Conservation (phyloP, 2,329 filamentous ascomycete species). For the Aspergillus bombycis region DNA sequence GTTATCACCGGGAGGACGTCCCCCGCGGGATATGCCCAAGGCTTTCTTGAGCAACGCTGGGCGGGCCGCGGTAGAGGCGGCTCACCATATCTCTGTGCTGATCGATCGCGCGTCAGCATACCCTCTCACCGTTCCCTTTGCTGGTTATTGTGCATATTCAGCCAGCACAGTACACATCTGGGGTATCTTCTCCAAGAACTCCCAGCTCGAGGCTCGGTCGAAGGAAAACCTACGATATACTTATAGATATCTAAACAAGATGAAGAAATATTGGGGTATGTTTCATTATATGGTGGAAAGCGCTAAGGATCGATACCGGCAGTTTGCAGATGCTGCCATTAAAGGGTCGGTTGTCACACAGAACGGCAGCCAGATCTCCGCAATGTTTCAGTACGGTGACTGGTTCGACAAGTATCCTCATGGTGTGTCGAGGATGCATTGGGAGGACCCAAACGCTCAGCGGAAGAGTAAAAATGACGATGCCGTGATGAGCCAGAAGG, state of each 20-base stretch:
- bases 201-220: constrained; percentile 71
- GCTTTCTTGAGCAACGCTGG: constrained; percentile 77
- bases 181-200: constrained; percentile 85
- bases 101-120: constrained; percentile 79
- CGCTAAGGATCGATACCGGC: constrained; percentile 82
- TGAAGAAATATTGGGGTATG: constrained; percentile 99
- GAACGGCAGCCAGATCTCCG: constrained; percentile 49
- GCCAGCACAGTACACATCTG: constrained; percentile 94
- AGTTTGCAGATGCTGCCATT: constrained; percentile 78
- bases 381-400: constrained; percentile 92
- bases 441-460: constrained; percentile 72
- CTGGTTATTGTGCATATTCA: constrained; percentile 91
- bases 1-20: constrained; percentile 63
- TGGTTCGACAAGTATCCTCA: constrained; percentile 97
- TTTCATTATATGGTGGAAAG: constrained; percentile 97
- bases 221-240: constrained; percentile 86
- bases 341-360: constrained; percentile 58
- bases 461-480: constrained; percentile 82
- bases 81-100: constrained; percentile 82
- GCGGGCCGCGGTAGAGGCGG: constrained; percentile 76
- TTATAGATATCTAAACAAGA: constrained; percentile 85
- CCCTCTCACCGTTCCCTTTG: constrained; percentile 85
- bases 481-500: constrained; percentile 83
- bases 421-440: constrained; percentile 82
- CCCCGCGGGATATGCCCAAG: constrained; percentile 71